These are phyloP conservation scores for Rhodocollybia butyracea DNA, from an alignment of 768 basidiomycete species.

Conservation along the genomic window DNA sequence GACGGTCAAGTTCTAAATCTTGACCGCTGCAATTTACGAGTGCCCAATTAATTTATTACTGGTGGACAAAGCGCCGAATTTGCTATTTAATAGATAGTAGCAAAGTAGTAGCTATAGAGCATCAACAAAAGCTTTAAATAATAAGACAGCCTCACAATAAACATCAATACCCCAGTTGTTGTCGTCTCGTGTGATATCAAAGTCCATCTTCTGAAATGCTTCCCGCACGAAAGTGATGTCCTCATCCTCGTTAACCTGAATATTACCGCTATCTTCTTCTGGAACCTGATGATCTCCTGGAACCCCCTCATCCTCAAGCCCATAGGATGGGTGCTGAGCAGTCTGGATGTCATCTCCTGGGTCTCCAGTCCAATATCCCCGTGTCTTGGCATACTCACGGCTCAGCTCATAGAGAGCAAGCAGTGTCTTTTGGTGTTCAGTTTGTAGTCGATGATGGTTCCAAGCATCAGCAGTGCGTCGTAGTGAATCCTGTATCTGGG, in stretches of 20 bases:
- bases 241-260: slow-evolving; percentile 15
- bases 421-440: slow-evolving; percentile 16
- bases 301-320: slow-evolving; percentile 5
- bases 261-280: slow-evolving; percentile 7
- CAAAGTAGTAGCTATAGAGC: no score
- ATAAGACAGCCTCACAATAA: slow-evolving; percentile 15
- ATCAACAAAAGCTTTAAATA: no score
- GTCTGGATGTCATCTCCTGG: slow-evolving; percentile 15
- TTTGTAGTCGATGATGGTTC: slow-evolving; percentile 24
- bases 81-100: no score
- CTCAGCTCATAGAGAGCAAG: slow-evolving; percentile 22
- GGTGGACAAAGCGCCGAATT: no score
- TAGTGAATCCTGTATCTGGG: slow-evolving; percentile 22
- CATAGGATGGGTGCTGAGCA: slow-evolving; percentile 10
- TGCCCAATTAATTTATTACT: no score
- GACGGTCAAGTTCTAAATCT: no score
- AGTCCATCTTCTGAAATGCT: slow-evolving; percentile 3
- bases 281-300: slow-evolving; percentile 1
- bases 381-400: slow-evolving; percentile 17
- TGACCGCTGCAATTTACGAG: no score
- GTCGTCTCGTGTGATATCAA: slow-evolving; percentile 17
- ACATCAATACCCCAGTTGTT: slow-evolving; percentile 19
- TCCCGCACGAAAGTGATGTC: slow-evolving; percentile 9
- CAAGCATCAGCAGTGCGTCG: slow-evolving; percentile 18
- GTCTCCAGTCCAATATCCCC: slow-evolving; percentile 23